Conservation (phyloP, 2,329 filamentous ascomycete genomes). For the Talaromyces sp. region DNA sequence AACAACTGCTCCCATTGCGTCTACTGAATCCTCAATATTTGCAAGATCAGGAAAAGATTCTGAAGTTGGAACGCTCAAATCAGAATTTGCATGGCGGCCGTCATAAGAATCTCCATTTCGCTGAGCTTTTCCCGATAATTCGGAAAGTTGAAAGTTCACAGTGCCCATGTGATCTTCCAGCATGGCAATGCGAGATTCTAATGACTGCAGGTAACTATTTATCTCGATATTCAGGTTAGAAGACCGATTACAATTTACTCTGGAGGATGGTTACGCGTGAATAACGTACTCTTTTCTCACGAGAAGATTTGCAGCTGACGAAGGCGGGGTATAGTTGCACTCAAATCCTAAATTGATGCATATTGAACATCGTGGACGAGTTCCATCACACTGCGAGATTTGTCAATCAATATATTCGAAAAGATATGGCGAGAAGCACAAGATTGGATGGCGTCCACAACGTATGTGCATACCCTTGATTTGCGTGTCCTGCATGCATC, state of each 20-base stretch:
- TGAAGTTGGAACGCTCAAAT: not conserved
- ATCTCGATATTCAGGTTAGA: not conserved
- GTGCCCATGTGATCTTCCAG: conserved; percentile 26
- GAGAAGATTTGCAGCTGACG: conserved; percentile 37
- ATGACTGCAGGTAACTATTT: conserved; percentile 22
- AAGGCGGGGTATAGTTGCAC: conserved; percentile 42
- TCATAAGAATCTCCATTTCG: not conserved
- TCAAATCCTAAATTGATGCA: conserved; percentile 44
- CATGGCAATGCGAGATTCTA: conserved; percentile 29
- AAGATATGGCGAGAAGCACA: not conserved
- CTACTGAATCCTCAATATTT: conserved; percentile 22
- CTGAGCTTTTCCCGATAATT: not conserved
- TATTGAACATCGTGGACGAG: conserved; percentile 21
- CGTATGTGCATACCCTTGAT: conserved; percentile 16
- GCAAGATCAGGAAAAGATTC: not conserved
- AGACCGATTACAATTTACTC: not conserved
- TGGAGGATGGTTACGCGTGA: not conserved
- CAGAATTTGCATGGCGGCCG: not conserved
- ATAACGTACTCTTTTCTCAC: conserved; percentile 38
- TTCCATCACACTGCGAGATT: conserved; percentile 41
- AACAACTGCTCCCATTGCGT: conserved; percentile 33
- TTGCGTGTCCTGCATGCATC: conserved; percentile 38
- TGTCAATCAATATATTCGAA: not conserved
- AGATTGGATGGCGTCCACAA: not conserved
- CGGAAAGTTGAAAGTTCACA: not conserved